Base-by-base conservation (phyloP, 257 asterid species). In the Dorcoceras hygrometricum region DNA sequence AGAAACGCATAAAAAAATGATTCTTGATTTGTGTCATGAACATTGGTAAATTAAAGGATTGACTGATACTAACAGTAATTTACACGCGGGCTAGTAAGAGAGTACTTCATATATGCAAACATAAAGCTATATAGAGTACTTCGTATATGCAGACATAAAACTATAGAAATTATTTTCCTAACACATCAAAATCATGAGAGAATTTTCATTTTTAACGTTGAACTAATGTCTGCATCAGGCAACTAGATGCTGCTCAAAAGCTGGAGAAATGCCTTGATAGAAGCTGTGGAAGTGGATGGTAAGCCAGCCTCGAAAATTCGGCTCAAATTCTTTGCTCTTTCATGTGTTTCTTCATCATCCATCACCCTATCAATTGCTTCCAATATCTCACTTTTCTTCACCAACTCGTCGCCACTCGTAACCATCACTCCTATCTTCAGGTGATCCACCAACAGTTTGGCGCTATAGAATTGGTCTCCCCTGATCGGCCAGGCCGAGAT, bases 401-500 rank as follows among this genome's bases (percentile, higher is more conserved):
- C 84, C 75, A 60, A 32, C 64, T 73, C 88, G 5, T 75, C 84
- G 5, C 66, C 73, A 3, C 57, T 53, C 20, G 79, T 23, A 18
- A 81, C 75, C 75, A 75, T 68, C 29, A 26, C 76, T 4, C 96
- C 95, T 2, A 77, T 78, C 26, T 70, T 79, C 60, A 86, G 70
- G 75, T 83, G 68, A 26, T 65, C 65, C 25, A 53, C 93, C 62
- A 82, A 73, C 62, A 82, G 65, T 59, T 79, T 82, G 0, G 90
- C 93, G 60, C 73, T 71, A 53, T 79, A 77, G 55, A 81, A 88
- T 61, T 90, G 95, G 59, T 88, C 97, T 19, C 96, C 96, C 66
- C 97, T 78, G 8, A 86, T 83, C 0, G 96, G 96, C 97, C 96
- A 88, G 8, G 88, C 88, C 82, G 86, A 23, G 6, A 88, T 66